Percentiles rank a stretch among this genome's conserved stretches.
These are phyloP conservation scores for Aspergillus calidoustus DNA, from an alignment of 2,329 filamentous ascomycete genomes.

Conservation along the genomic window DNA sequence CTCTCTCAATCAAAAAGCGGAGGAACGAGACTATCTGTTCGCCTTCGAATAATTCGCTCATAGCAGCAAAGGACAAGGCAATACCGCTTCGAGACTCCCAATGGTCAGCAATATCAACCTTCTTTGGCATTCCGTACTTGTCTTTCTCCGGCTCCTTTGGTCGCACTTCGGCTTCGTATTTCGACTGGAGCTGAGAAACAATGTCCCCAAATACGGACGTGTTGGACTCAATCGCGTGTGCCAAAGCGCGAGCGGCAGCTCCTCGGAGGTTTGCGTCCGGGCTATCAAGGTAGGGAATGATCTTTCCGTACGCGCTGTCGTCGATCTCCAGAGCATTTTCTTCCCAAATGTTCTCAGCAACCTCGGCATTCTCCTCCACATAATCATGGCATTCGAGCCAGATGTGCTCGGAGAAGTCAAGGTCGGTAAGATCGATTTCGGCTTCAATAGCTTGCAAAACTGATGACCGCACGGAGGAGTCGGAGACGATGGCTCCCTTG, in stretches of 20 bases:
- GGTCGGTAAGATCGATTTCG: conserved; percentile 88
- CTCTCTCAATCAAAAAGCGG: conserved; percentile 80
- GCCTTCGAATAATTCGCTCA: conserved; percentile 71
- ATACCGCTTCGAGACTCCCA: conserved; percentile 93
- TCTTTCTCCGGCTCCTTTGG: conserved; percentile 83
- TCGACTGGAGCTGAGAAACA: conserved; percentile 67
- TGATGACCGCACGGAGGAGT: conserved; percentile 79
- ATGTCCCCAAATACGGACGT: conserved; percentile 64
- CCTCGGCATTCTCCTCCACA: conserved; percentile 79
- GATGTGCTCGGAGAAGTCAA: conserved; percentile 84
- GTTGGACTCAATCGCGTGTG: conserved; percentile 70
- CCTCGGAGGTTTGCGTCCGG: conserved; percentile 80
- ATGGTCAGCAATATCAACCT: conserved; percentile 82
- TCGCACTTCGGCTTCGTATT: conserved; percentile 79
- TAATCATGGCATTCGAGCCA: conserved; percentile 95
- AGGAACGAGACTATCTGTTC: conserved; percentile 77
- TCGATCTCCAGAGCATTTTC: conserved; percentile 80
- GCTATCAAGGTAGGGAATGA: conserved; percentile 79
- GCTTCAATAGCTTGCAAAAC: conserved; percentile 88
- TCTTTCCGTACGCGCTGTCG: conserved; percentile 66
- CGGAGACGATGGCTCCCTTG: conserved; percentile 76
- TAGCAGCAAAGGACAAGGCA: conserved; percentile 81
- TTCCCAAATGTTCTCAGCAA: conserved; percentile 90
- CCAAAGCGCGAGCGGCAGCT: conserved; percentile 79
- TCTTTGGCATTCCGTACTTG: conserved; percentile 91